A percentile compares a stretch with the other conserved stretches of the same genome.
Evolutionary conservation across 352 stramenopile genomes (phyloP).

Genomic region (Phytophthora foliorum): DNA sequence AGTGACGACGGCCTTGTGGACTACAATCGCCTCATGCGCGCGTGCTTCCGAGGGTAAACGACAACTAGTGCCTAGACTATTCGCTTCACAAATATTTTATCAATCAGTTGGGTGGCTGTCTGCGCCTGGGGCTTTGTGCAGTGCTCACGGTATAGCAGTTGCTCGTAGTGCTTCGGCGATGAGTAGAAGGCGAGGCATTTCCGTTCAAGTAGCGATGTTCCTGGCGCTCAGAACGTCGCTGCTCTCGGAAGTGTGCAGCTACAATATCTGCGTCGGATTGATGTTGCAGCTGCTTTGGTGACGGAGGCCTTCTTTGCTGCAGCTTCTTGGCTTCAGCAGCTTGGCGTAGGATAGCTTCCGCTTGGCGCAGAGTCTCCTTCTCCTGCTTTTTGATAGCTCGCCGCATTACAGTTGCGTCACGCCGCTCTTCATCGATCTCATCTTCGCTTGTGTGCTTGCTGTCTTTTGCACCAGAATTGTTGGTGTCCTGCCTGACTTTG

Average conservation of each 20-base stretch:
- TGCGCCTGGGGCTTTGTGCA: slow-evolving; percentile 23
- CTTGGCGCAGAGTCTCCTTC: slow-evolving; percentile 58
- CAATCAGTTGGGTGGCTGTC: slow-evolving; percentile 15
- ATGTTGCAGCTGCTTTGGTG: slow-evolving; percentile 17
- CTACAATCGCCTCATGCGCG: slow-evolving; percentile 82
- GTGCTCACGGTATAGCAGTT: neutral
- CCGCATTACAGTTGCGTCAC: slow-evolving; percentile 28
- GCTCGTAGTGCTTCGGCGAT: slow-evolving; percentile 9
- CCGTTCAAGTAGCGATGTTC: slow-evolving; percentile 44
- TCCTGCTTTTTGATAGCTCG: slow-evolving; percentile 55
- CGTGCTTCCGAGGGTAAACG: slow-evolving; percentile 49
- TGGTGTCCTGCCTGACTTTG: neutral
- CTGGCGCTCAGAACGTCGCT: slow-evolving; percentile 46
- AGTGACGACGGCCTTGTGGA: slow-evolving; percentile 68
- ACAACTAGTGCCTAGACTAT: neutral
- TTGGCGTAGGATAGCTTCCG: slow-evolving; percentile 51
- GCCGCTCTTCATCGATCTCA: slow-evolving; percentile 27
- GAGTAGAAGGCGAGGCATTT: slow-evolving; percentile 17
- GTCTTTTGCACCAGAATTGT: neutral
- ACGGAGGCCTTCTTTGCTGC: slow-evolving; percentile 5
- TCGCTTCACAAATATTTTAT: slow-evolving; percentile 32
- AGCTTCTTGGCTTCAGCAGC: slow-evolving; percentile 23
- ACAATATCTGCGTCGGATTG: slow-evolving; percentile 41
- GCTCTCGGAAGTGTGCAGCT: slow-evolving; percentile 58
- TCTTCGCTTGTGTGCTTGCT: slow-evolving; percentile 16